These are phyloP conservation scores for Aspergillus sp. DNA, from an alignment of 2,329 filamentous ascomycete species.

Conservation along the genomic window DNA sequence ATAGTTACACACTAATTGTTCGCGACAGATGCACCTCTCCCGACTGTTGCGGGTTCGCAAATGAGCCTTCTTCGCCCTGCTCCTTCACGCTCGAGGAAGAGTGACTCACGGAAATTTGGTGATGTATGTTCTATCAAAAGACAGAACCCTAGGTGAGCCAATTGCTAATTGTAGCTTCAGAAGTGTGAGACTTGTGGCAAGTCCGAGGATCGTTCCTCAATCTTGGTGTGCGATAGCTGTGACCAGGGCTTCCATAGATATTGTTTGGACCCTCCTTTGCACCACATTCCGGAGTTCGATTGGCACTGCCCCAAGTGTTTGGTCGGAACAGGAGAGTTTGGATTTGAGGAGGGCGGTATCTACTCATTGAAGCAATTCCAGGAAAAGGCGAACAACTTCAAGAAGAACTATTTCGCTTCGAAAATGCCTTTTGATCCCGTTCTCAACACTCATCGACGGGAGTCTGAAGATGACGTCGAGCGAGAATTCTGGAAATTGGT, in stretches of 20 bases:
- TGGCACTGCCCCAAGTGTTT: conserved; percentile 97
- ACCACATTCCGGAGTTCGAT: conserved; percentile 74
- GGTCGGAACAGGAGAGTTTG: conserved; percentile 94
- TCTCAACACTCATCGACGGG: conserved; percentile 73
- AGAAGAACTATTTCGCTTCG: conserved; percentile 86
- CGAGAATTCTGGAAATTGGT: conserved; percentile 96
- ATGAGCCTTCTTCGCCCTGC: conserved; percentile 92
- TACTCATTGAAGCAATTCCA: conserved; percentile 97
- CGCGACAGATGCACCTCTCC: conserved; percentile 50
- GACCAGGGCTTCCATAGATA: conserved; percentile 83
- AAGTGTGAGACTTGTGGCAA: conserved; percentile 86
- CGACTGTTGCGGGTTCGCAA: conserved; percentile 91
- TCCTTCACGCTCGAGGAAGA: conserved; percentile 57
- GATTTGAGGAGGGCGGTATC: conserved; percentile 92
- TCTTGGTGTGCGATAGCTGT: conserved; percentile 87
- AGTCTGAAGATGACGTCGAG: conserved; percentile 94
- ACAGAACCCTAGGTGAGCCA: too few species aligned
- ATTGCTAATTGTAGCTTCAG: conserved; percentile 45
- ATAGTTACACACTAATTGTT: not conserved
- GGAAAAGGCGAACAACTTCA: conserved; percentile 92
- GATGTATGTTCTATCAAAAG: conserved; percentile 47
- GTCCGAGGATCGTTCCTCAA: conserved; percentile 67
- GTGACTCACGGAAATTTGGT: conserved; percentile 57
- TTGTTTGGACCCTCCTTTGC: conserved; percentile 84
- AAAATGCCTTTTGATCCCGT: conserved; percentile 87